These are phyloP conservation scores for Globisporangium paroecandrum DNA, from an alignment of 352 stramenopile species.

Conservation along the genomic window DNA sequence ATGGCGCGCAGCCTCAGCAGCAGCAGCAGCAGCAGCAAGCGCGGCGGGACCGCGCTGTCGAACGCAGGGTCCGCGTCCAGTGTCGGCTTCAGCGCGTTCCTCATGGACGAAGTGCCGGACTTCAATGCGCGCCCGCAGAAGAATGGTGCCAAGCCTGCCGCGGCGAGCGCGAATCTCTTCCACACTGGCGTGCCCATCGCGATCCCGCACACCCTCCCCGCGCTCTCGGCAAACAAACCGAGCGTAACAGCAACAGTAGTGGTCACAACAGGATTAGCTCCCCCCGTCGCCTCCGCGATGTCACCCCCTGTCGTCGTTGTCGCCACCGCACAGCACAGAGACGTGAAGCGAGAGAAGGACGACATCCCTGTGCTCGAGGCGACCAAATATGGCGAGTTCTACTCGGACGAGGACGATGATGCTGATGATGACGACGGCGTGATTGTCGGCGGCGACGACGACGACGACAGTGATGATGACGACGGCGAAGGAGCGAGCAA, in stretches of 20 bases:
- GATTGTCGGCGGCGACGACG: conserved; percentile 4
- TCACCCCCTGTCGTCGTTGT: background rate
- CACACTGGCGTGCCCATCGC: conserved; percentile 7
- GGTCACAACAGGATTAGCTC: background rate
- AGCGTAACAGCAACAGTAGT: conserved; percentile 3
- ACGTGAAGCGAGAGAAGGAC: conserved; percentile 21
- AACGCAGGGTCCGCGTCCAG: conserved; percentile 5
- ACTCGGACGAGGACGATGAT: conserved; percentile 27
- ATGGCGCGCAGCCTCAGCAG: conserved; percentile 12
- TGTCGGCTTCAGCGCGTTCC: conserved; percentile 55
- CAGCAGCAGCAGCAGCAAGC: conserved; percentile 2
- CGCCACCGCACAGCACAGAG: conserved; percentile 12
- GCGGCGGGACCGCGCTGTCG: conserved; percentile 1
- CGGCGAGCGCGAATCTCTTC: conserved; percentile 15
- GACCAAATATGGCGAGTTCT: conserved; percentile 34
- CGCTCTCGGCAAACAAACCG: conserved; percentile 3
- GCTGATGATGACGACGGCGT: conserved; percentile 23
- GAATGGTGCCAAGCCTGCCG: conserved; percentile 21
- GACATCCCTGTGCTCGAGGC: conserved; percentile 73
- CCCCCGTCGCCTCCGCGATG: background rate
- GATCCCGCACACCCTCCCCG: conserved; percentile 1
- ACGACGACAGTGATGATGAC: conserved; percentile 24
- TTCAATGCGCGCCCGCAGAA: conserved; percentile 19
- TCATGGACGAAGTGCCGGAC: conserved; percentile 49
- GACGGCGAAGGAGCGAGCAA: conserved; percentile 28